A percentile compares a stretch with the other conserved stretches of the same genome.
Conservation (phyloP, 257 asterid genomes). For the Dorcoceras hygrometricum region DNA sequence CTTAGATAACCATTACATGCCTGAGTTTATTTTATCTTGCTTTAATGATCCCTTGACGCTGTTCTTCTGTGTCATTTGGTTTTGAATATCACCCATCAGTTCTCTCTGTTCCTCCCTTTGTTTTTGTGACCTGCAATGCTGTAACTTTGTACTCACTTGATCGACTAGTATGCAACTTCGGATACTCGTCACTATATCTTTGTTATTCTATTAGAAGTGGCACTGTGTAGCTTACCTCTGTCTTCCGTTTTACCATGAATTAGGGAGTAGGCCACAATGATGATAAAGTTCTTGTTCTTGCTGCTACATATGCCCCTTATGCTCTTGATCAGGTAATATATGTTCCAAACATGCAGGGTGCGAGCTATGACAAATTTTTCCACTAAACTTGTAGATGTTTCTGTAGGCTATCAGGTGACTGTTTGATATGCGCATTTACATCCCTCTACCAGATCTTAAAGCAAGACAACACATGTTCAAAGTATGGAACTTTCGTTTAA, state of each 20-base stretch:
- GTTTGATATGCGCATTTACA: slow-evolving; percentile 94
- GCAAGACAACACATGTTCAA: slow-evolving; percentile 98
- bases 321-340: slow-evolving; percentile 87
- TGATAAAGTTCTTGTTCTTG: slow-evolving; percentile 97
- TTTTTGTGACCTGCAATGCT: background rate
- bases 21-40: too few relatives aligned
- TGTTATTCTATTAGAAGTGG: too few relatives aligned
- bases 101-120: background rate
- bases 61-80: background rate
- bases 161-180: too few relatives aligned
- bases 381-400: background rate
- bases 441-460: slow-evolving; percentile 90
- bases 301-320: slow-evolving; percentile 96
- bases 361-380: background rate
- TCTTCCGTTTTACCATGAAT: background rate
- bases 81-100: background rate
- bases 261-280: slow-evolving; percentile 98
- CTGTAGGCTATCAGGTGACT: slow-evolving; percentile 87
- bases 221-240: too few relatives aligned
- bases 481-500: slow-evolving; percentile 37
- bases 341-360: slow-evolving; percentile 8
- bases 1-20: background rate
- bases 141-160: too few relatives aligned
- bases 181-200: too few relatives aligned
- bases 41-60: too few relatives aligned